A percentile compares a stretch with the other conserved stretches of the same genome.
Conservation (phyloP, 2,329 filamentous ascomycete species). For the Grosmannia huntii region DNA sequence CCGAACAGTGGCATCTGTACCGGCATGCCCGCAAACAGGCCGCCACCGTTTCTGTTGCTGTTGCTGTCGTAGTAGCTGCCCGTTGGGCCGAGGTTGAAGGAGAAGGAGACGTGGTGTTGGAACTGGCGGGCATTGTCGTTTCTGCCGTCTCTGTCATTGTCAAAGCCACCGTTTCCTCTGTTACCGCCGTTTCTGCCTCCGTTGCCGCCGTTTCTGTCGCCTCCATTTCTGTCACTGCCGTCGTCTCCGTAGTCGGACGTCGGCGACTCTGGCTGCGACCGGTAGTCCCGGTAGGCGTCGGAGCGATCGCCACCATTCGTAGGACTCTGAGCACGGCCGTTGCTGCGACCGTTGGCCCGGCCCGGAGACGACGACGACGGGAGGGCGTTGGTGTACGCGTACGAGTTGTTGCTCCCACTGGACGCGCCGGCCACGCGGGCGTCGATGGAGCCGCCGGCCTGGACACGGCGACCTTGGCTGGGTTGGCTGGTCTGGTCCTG, state of each 20-base stretch:
- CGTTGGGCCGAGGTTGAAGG: constrained; percentile 1
- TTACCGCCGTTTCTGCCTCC: background rate
- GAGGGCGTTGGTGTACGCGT: constrained; percentile 1
- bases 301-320: constrained; percentile 6
- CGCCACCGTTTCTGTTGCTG: background rate
- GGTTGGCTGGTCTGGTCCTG: background rate
- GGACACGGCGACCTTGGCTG: background rate
- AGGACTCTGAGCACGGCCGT: constrained; percentile 2
- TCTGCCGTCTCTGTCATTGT: background rate
- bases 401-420: constrained; percentile 3
- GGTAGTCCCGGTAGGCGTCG: constrained; percentile 8
- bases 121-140: background rate
- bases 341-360: background rate
- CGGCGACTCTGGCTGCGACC: constrained; percentile 3
- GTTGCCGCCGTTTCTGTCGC: background rate
- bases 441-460: background rate
- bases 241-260: constrained; percentile 1
- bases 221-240: background rate
- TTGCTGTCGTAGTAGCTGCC: background rate
- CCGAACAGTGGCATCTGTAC: background rate
- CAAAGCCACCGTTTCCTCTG: background rate
- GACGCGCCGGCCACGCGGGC: constrained; percentile 1
- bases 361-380: background rate
- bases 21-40: background rate
- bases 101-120: constrained; percentile 5